Evolutionary conservation across 306 rosid species (phyloP), one percentile per base, ranked within the genome.

Genomic region (Leucaena leucocephala): DNA sequence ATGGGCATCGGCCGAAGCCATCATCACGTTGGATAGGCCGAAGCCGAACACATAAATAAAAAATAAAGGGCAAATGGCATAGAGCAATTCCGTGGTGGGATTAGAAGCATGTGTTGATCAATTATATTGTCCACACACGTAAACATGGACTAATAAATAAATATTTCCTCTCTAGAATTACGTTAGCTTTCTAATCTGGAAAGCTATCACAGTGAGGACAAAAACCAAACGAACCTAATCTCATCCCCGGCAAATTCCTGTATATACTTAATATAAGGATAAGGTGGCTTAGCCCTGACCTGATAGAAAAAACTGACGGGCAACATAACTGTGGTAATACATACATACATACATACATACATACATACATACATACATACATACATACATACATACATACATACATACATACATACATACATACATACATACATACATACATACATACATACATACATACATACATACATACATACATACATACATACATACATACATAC

Each of bases 241-340:
- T 66, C 63, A 42, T 58, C 36, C 71, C 46, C 61, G 35, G 69
- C 74, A 82, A 50, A 68, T 80, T 78, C 75, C 21, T 21, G 69
- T 36, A 54, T 27, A 54, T 50, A 81, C 80, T 84, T 78, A 54
- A 48, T 33, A 21, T 22, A 21, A 21, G 40, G 21, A 61, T n/a
- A 15, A 50, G 38, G 49, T 17, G 76, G 76, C 72, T 50, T 67
- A 84, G 78, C 90, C 88, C 88, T 46, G 43, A 45, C 76, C 4
- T 22, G 69, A 89, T 88, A 85, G 65, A 22, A 59, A 59, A 59
- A 59, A 27, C 72, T 63, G 50, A 64, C 2, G 87, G 90, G 90
- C 82, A 76, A 61, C 50, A 80, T 75, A 71, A 10, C 64, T 58
- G 27, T 58, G 21, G 4, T 27, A 27, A 27, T 27, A 3, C 3